Conservation (phyloP, 306 rosid genomes). For the Arachis stenosperma region DNA sequence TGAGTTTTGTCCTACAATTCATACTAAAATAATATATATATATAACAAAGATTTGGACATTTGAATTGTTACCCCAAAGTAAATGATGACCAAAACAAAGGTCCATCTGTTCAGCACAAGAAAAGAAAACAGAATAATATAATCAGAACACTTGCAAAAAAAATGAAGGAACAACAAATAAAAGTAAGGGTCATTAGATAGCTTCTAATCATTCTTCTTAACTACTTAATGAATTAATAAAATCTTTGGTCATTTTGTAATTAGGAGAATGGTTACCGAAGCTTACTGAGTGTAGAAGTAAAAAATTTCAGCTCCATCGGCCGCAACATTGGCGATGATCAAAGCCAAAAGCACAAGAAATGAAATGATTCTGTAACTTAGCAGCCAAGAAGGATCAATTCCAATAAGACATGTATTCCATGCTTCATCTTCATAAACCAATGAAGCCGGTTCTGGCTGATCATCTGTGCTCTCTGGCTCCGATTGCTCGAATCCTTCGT, state of each 20-base stretch:
- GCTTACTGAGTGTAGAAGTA: slow-evolving; percentile 94
- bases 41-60: slow-evolving; percentile 28
- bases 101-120: slow-evolving; percentile 77
- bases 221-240: too few species aligned
- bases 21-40: neutral
- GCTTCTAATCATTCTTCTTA: too few species aligned
- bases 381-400: slow-evolving; percentile 81
- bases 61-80: slow-evolving; percentile 75
- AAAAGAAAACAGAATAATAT: slow-evolving; percentile 10
- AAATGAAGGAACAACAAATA: too few species aligned
- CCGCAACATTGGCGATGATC: slow-evolving; percentile 53
- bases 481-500: slow-evolving; percentile 57
- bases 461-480: slow-evolving; percentile 42
- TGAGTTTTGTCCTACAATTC: neutral
- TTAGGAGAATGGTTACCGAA: neutral
- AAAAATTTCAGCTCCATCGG: slow-evolving; percentile 65
- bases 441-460: slow-evolving; percentile 44
- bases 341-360: slow-evolving; percentile 64
- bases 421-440: slow-evolving; percentile 68
- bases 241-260: too few species aligned
- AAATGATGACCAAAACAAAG: slow-evolving; percentile 75
- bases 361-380: slow-evolving; percentile 65
- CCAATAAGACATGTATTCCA: slow-evolving; percentile 71
- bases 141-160: slow-evolving; percentile 37
- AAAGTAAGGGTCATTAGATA: too few species aligned